Base-by-base conservation (phyloP, 169 alveolate genomes). In the Cryptosporidium muris region DNA sequence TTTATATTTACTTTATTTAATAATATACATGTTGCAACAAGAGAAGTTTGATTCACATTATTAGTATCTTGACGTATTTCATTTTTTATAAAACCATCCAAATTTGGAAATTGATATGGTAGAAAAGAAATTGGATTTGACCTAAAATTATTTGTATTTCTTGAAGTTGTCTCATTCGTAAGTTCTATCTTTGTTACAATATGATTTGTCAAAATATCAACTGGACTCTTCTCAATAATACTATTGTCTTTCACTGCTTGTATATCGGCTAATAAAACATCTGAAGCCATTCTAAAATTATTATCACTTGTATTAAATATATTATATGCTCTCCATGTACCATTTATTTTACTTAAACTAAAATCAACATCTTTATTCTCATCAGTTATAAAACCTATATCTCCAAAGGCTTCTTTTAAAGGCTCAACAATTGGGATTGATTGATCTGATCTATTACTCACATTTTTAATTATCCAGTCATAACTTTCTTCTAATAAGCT, bases 291-390 rank as follows among this genome's bases (percentile, higher is more conserved):
- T 74, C 85, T 74, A 37, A 74, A 74, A 74, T 63, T 49, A 37
- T 74, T 14, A 47, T 74, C 85, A 16, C 65, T 56, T 4, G 60
- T 68, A 74, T 74, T 74, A 36, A 74, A 74, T 14, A 74, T 2
- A 62, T 74, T 74, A 47, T 58, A 74, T 16, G 60, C 85, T 43
- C 85, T 54, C 85, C 85, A 74, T 2, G 85, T 74, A 16, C 85
- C 85, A 40, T 74, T 74, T 7, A 74, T 12, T 36, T 63, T 74
- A 14, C 60, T 58, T 74, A 74, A 14, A n/a, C 68, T 74, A 42
- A 74, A 74, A 53, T 74, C 85, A 2, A 68, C 54, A 6, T 74
- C 25, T n/a, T 66, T 66, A 43, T 74, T 74, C 60, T 45, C 56
- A 14, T 49, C 48, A 5, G 85, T 74, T 4, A 74, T 68, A 58